phyloP scores from a whole-genome alignment of 1,284 basidiomycete genomes.

The Vanrija sp. region DNA sequence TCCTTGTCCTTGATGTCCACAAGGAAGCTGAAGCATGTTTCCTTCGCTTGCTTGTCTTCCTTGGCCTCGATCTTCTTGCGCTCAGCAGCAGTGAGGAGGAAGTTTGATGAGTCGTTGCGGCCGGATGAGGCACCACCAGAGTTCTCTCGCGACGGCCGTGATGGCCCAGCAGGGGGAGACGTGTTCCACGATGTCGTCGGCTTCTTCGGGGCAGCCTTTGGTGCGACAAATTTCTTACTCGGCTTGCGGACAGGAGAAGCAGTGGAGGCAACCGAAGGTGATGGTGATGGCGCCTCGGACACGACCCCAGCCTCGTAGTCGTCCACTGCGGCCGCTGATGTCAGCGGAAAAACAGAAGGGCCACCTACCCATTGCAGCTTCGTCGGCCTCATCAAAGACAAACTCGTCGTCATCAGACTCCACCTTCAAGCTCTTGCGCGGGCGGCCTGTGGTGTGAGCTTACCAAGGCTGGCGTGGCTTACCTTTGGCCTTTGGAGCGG shows the following conservation, averaged over 20 bases:
- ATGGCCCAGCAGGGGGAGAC: background rate
- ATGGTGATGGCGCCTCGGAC: constrained; percentile 24
- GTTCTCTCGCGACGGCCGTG: constrained; percentile 7
- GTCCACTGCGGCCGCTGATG: constrained; percentile 34
- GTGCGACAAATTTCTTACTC: constrained; percentile 18
- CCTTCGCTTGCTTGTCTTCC: constrained; percentile 72
- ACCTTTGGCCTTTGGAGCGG: background rate
- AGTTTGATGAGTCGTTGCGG: constrained; percentile 19
- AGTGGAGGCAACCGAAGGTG: constrained; percentile 31
- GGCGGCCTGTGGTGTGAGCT: too few species aligned
- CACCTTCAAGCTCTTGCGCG: constrained; percentile 38
- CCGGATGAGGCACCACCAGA: background rate
- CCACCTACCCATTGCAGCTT: constrained; percentile 38
- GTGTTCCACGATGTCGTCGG: constrained; percentile 14
- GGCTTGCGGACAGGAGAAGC: constrained; percentile 19
- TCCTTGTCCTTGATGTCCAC: constrained; percentile 64
- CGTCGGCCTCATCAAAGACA: constrained; percentile 39
- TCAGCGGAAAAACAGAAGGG: background rate
- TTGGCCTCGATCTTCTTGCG: constrained; percentile 70
- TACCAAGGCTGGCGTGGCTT: background rate
- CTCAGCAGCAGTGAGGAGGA: constrained; percentile 82
- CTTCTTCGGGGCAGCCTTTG: constrained; percentile 23
- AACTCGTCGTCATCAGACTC: constrained; percentile 43
- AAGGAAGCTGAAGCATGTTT: constrained; percentile 80
- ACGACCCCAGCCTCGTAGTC: constrained; percentile 34